phyloP scores from a whole-genome alignment of 495 filamentous ascomycete genomes.

The Endocarpon pusillum region DNA sequence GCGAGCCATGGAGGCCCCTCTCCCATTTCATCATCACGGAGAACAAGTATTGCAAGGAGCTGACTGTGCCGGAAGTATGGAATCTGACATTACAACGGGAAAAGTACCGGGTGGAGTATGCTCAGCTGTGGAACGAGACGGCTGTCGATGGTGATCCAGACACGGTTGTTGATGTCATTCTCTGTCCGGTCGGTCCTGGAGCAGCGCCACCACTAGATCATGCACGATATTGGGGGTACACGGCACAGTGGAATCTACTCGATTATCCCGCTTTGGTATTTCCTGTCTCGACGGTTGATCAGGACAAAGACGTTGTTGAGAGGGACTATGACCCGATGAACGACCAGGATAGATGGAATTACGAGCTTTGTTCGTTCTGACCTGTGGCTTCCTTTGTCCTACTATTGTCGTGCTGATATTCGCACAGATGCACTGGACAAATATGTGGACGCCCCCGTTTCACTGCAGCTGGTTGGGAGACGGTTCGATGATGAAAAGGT shows the following conservation, averaged over 20 bases:
- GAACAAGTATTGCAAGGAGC: slow-evolving; percentile 23
- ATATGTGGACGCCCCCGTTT: slow-evolving; percentile 30
- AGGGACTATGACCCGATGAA: slow-evolving; percentile 5
- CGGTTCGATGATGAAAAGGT: slow-evolving; percentile 31
- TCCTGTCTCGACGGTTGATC: slow-evolving; percentile 32
- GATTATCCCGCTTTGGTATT: slow-evolving; percentile 48
- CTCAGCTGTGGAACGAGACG: slow-evolving; percentile 34
- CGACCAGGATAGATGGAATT: slow-evolving; percentile 5
- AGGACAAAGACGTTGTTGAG: slow-evolving; percentile 8
- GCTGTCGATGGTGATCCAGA: slow-evolving; percentile 7
- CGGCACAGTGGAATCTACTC: slow-evolving; percentile 54
- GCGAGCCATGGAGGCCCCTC: slow-evolving; percentile 40
- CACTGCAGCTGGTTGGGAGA: slow-evolving; percentile 26
- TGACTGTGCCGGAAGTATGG: slow-evolving; percentile 25
- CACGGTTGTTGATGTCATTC: slow-evolving; percentile 48
- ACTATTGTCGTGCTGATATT: not conserved
- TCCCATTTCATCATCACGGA: slow-evolving; percentile 39
- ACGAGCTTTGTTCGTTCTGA: slow-evolving; percentile 3
- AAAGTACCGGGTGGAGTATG: slow-evolving; percentile 38
- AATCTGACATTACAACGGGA: slow-evolving; percentile 31
- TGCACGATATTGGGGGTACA: slow-evolving; percentile 54
- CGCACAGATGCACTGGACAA: slow-evolving; percentile 25
- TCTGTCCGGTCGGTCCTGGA: slow-evolving; percentile 44
- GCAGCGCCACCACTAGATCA: slow-evolving; percentile 42
- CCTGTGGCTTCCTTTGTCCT: not conserved